These are phyloP conservation scores for Auricularia sp. DNA, from an alignment of 768 basidiomycete genomes.

Conservation along the genomic window DNA sequence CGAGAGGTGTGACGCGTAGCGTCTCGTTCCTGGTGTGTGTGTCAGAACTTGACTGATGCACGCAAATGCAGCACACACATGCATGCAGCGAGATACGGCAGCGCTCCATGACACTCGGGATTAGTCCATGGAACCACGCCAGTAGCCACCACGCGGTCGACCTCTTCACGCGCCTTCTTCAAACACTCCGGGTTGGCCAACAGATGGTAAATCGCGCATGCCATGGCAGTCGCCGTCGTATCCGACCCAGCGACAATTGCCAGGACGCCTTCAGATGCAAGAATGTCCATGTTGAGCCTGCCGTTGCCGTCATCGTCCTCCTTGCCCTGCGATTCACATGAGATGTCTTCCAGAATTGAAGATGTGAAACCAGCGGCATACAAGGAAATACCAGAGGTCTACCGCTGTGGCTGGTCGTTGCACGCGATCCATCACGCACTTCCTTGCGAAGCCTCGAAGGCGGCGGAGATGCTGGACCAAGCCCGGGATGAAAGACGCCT, in stretches of 20 bases:
- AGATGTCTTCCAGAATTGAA: not conserved
- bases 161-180: constrained; percentile 3
- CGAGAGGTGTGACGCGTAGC: constrained; percentile 38
- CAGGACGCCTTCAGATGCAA: not conserved
- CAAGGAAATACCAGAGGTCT: not conserved
- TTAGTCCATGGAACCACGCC: not conserved
- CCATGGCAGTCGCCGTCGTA: constrained; percentile 22
- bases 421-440: not conserved
- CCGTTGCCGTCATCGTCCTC: not conserved
- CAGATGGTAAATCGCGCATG: constrained; percentile 14
- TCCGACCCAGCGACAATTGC: not conserved
- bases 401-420: not conserved
- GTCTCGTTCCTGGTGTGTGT: constrained; percentile 33
- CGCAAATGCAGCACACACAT: not conserved
- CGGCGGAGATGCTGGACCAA: not conserved
- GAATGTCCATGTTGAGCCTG: not conserved
- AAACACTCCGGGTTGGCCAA: constrained; percentile 5
- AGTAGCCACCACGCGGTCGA: constrained; percentile 5
- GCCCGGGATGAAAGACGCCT: not conserved
- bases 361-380: not conserved
- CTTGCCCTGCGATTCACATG: not conserved
- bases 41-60: not conserved
- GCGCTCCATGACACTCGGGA: not conserved
- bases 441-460: not conserved
- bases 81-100: constrained; percentile 6